Evolutionary conservation across 2,329 filamentous ascomycete genomes (phyloP).

Genomic region (Fusarium beomiforme): DNA sequence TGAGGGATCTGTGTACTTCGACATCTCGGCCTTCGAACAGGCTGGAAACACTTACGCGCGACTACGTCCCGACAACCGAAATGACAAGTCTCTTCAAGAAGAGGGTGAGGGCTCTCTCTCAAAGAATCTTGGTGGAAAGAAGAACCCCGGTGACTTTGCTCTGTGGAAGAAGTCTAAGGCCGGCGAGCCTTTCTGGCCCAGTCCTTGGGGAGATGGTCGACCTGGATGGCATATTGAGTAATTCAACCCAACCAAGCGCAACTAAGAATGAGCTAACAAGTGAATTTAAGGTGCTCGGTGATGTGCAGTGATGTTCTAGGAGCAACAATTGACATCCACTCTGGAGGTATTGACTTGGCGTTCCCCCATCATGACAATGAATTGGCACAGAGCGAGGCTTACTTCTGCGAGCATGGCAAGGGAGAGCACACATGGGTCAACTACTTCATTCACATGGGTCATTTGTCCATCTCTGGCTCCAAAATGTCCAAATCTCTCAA

Average conservation of each 20-base stretch:
- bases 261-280: not conserved
- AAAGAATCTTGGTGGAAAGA: conserved; percentile 72
- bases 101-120: conserved; percentile 89
- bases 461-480: conserved; percentile 82
- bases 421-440: conserved; percentile 84
- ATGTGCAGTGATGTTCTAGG: conserved; percentile 95
- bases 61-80: conserved; percentile 84
- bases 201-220: conserved; percentile 85
- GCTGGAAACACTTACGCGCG: conserved; percentile 87
- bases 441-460: conserved; percentile 96
- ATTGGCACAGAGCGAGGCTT: conserved; percentile 89
- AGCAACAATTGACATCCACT: conserved; percentile 89
- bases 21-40: conserved; percentile 86
- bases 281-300: conserved; percentile 71
- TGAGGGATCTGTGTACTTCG: conserved; percentile 93
- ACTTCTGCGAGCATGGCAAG: conserved; percentile 67
- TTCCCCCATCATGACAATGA: conserved; percentile 97
- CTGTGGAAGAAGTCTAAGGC: conserved; percentile 94
- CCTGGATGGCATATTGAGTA: conserved; percentile 95
- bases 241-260: not conserved
- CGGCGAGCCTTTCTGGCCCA: conserved; percentile 91
- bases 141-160: conserved; percentile 84
- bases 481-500: conserved; percentile 98
- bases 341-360: conserved; percentile 88
- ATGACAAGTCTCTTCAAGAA: conserved; percentile 83